Base-by-base conservation (phyloP, 768 basidiomycete species). In the Tulasnella sp. region DNA sequence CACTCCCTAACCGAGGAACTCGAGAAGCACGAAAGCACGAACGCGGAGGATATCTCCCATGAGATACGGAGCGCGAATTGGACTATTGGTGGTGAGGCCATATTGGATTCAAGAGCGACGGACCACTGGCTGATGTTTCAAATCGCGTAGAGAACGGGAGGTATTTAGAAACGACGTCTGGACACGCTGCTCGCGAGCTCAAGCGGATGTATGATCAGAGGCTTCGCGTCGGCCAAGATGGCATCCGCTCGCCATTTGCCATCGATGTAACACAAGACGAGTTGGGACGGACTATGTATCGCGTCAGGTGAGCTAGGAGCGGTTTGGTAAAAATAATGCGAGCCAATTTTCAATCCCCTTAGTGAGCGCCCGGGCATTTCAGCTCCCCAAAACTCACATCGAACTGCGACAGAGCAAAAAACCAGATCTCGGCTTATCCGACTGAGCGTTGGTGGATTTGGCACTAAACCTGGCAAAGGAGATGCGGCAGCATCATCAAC, bases 201-300 rank as follows among this genome's bases (percentile, higher is more conserved):
- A 92, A 91, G 76, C 76, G 76, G 65, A 24, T 44, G 31, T 87
- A 84, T 66, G 89, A 92, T 68, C 78, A 81, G 51, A 72, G 77
- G 44, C 69, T 81, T 34, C 83, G 86, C 11, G 84, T 90, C 29
- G 77, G 80, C 15, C 76, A 78, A 65, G 54, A 55, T 41, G 62
- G 48, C 61, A 74, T 82, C 10, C 80, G 84, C 29, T 89, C 87
- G 11, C 87, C 88, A 2, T 91, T 83, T 67, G 81, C 81, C 41
- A 86, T 88, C 65, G 89, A 87, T n/a, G 82, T 83, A 7, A 82
- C 86, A 65, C 77, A 85, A 49, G 89, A 87, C 67, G 85, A 88
- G 67, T 81, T 86, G 70, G 88, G 88, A 54, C 82, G 81, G 65
- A 76, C 78, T 68, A 80, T 85, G 76, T 89, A 75, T 71, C 83